Evolutionary conservation across 805 yeast species (phyloP).

Genomic region (Huiozyma naganishii): DNA sequence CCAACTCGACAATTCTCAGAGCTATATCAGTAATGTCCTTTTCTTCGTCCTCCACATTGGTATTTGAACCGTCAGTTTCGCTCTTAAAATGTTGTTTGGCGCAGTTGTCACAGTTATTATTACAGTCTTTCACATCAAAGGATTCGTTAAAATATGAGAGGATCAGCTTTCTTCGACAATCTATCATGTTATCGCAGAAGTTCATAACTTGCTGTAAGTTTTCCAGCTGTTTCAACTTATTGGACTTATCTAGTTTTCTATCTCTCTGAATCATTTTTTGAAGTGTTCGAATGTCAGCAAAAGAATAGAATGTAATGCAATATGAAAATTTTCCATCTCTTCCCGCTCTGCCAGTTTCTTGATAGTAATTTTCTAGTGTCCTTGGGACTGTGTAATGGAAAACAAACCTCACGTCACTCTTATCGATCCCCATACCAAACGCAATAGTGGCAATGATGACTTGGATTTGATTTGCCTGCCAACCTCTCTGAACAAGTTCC

Average conservation of each 20-base stretch:
- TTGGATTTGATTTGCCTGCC: conserved; percentile 68
- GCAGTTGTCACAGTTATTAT: conserved; percentile 81
- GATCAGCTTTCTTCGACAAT: conserved; percentile 83
- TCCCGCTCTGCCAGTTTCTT: conserved; percentile 97
- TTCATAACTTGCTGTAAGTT: conserved; percentile 76
- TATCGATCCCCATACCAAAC: conserved; percentile 98
- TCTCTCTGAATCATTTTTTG: conserved; percentile 74
- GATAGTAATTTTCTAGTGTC: conserved; percentile 91
- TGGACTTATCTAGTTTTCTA: conserved; percentile 47
- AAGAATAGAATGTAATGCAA: conserved; percentile 74
- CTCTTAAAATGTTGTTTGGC: conserved; percentile 25
- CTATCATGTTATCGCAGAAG: conserved; percentile 84
- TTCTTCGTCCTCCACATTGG: conserved; percentile 32
- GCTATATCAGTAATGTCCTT: conserved; percentile 65
- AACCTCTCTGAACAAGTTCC: conserved; percentile 53
- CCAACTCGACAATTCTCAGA: conserved; percentile 45
- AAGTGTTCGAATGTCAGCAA: conserved; percentile 67
- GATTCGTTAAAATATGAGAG: conserved; percentile 82
- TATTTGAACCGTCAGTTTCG: not conserved
- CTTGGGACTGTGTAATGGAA: conserved; percentile 82
- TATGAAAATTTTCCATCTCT: conserved; percentile 80
- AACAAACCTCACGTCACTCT: conserved; percentile 88
- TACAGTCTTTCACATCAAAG: conserved; percentile 57
- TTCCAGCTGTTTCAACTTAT: conserved; percentile 65
- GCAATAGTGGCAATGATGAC: conserved; percentile 96